Conservation (phyloP, 1,139 yeast species). For the Ogataea hybrid region DNA sequence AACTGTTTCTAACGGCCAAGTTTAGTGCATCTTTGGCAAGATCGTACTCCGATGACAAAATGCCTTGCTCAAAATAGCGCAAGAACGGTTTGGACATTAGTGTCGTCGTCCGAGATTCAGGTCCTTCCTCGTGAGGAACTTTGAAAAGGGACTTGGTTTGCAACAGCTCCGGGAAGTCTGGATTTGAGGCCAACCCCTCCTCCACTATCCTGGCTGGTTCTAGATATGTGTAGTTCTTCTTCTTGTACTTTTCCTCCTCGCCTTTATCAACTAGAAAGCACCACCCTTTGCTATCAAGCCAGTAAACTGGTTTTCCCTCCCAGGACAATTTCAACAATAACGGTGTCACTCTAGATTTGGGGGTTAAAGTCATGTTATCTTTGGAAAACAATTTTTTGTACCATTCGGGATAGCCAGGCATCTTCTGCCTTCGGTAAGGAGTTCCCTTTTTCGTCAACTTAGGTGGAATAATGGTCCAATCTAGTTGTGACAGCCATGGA, state of each 20-base stretch:
- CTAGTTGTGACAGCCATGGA: conserved; percentile 88
- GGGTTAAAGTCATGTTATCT: conserved; percentile 55
- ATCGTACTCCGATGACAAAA: conserved; percentile 66
- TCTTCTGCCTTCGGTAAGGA: conserved; percentile 74
- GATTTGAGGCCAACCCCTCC: conserved; percentile 23
- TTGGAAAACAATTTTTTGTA: conserved; percentile 68
- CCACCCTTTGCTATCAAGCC: conserved; percentile 87
- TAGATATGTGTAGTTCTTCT: conserved; percentile 48
- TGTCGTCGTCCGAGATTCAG: conserved; percentile 68
- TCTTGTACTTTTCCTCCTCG: conserved; percentile 40
- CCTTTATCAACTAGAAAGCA: conserved; percentile 61
- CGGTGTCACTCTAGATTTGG: conserved; percentile 76
- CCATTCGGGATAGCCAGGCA: conserved; percentile 96
- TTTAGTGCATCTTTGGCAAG: conserved; percentile 76
- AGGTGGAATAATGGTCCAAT: conserved; percentile 72
- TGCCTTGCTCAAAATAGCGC: conserved; percentile 69
- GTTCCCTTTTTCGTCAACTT: conserved; percentile 67
- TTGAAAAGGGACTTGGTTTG: conserved; percentile 44
- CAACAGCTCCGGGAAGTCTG: conserved; percentile 6
- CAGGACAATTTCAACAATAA: conserved; percentile 73
- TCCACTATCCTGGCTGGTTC: conserved; percentile 14
- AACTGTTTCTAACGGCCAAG: conserved; percentile 77
- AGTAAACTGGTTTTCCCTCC: conserved; percentile 76
- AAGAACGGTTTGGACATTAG: conserved; percentile 77
- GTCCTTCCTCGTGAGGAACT: conserved; percentile 92